Percentiles rank a stretch among this genome's conserved stretches.
These are phyloP conservation scores for Endotrypanum monterogeii DNA, from an alignment of 208 protist genomes.

Conservation along the genomic window DNA sequence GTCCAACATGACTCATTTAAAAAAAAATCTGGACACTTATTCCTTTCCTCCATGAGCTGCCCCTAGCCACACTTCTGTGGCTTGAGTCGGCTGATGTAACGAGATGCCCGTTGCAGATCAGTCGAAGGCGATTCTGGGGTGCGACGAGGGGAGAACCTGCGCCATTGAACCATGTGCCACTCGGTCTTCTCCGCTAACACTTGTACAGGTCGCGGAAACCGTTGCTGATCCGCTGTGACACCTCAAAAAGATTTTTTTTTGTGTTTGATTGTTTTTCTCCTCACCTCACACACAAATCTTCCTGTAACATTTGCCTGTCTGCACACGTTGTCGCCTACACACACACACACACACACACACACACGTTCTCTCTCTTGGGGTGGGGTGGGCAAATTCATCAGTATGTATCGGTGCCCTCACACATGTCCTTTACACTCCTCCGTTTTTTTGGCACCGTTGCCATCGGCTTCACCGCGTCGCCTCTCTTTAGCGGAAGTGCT, in stretches of 20 bases:
- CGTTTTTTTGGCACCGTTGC: slow-evolving; percentile 27
- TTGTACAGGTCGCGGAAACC: background rate
- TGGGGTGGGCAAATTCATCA: no score
- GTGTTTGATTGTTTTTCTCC: background rate
- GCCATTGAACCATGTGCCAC: no score
- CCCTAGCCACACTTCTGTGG: background rate
- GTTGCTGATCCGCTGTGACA: background rate
- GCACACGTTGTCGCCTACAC: background rate
- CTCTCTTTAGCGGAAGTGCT: slow-evolving; percentile 23
- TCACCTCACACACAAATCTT: background rate
- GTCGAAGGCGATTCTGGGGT: background rate
- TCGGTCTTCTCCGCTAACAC: background rate
- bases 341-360: background rate
- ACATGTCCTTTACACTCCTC: slow-evolving; percentile 33
- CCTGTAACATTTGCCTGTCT: background rate
- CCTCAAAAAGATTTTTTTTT: background rate
- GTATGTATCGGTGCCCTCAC: background rate
- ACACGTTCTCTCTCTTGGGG: background rate
- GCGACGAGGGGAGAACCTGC: background rate
- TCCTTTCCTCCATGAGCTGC: background rate
- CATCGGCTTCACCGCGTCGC: slow-evolving; percentile 32
- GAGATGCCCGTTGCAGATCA: background rate
- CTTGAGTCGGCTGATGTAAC: background rate
- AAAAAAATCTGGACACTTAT: background rate
- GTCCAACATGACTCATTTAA: background rate